Evolutionary conservation across 257 asterid genomes (phyloP).

Genomic region (Solanum piurae): DNA sequence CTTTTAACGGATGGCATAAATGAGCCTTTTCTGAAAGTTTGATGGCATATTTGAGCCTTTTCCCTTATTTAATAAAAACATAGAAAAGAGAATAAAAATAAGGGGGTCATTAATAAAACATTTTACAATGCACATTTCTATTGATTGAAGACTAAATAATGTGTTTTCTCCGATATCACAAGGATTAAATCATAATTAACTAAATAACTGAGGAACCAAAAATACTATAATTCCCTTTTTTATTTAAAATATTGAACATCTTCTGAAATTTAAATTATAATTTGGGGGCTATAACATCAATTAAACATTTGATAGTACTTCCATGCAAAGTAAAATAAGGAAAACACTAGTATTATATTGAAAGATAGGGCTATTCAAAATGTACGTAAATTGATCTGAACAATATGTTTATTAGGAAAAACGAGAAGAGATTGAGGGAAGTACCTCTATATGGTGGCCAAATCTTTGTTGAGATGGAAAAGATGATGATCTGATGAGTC

Average conservation of each 20-base stretch:
- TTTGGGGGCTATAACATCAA: not conserved
- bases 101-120: not conserved
- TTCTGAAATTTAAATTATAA: not conserved
- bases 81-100: not conserved
- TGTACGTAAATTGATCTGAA: not conserved
- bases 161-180: not conserved
- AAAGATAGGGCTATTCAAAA: not conserved
- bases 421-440: not conserved
- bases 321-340: not conserved
- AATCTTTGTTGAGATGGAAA: constrained; percentile 43
- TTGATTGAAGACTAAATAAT: not conserved
- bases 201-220: not conserved
- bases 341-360: not conserved
- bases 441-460: constrained; percentile 39
- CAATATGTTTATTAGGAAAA: not conserved
- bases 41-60: too few species aligned
- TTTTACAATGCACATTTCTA: not conserved
- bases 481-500: constrained; percentile 38
- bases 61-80: not conserved
- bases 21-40: too few species aligned
- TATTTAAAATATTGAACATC: not conserved
- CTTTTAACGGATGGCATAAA: too few species aligned
- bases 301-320: not conserved
- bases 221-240: too few species aligned
- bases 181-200: not conserved